Base-by-base conservation (phyloP, 495 filamentous ascomycete species). In the Xylaria curta region DNA sequence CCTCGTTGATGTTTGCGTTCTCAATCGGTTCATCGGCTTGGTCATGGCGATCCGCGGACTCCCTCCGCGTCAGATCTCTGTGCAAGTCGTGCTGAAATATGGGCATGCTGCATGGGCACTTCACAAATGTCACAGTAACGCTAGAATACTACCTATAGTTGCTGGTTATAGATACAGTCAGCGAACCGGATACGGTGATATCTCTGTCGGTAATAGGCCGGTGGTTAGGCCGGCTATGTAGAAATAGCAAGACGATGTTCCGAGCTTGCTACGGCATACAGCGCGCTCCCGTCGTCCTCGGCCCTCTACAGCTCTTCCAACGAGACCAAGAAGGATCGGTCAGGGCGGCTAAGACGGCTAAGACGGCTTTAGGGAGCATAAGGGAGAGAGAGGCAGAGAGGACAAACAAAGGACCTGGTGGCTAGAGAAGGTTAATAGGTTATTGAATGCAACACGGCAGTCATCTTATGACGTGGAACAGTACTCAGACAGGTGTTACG, bases 71-170 rank as follows among this genome's bases (percentile, higher is more conserved):
- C 46, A 74, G 74, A 58, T 28, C 8, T 33, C 60, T 64, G 47
- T 80, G 79, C 60, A 80, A 73, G 72, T 83, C 74, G 73, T 88
- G 83, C 73, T 86, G 85, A 70, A 89, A 88, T 72, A 91, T 87
- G 68, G 89, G 89, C 90, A 91, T 92, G 56, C 68, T 84, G 74
- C 71, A 72, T 69, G 58, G 58, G 58, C 2, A 60, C 21, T 38
- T 36, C 44, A 66, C 69, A 6, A 47, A 66, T 17, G 26, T 65
- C 69, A 71, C 69, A 53, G 28, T 36, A 67, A 38, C 24, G 49
- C 26, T 51, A 51, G 19, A 13, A 66, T 36, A 51, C 63, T 51
- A 53, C 58, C 58, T 60, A 38, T 49, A 65, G 60, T 26, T 28
- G 38, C 24, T 53, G 46, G 28, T 66, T 40, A 53, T 13, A 24